phyloP scores from a whole-genome alignment of 2,329 filamentous ascomycete species.

The Talaromyces marneffei region DNA sequence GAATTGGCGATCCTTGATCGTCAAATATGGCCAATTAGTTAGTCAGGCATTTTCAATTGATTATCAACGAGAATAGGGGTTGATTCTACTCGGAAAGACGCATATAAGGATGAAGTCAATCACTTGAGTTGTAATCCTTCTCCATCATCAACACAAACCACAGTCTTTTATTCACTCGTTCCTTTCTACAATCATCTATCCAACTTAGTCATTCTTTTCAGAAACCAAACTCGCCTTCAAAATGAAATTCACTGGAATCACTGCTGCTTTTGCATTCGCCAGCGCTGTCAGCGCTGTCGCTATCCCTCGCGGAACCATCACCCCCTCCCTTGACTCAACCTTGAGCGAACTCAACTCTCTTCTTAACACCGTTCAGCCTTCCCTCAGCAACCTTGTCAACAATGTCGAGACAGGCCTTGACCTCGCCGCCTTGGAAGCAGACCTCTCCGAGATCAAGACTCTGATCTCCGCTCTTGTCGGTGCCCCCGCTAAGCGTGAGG shows the following conservation, averaged over 20 bases:
- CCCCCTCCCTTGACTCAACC: slow-evolving; percentile 18
- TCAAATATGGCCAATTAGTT: neutral
- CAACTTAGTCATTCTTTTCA: slow-evolving; percentile 22
- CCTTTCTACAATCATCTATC: neutral
- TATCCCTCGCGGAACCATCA: slow-evolving; percentile 22
- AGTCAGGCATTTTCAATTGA: neutral
- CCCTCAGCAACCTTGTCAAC: neutral
- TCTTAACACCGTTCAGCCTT: slow-evolving; percentile 9
- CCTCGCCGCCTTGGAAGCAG: slow-evolving; percentile 6
- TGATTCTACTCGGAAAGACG: neutral
- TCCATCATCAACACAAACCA: neutral
- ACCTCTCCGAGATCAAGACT: slow-evolving; percentile 16
- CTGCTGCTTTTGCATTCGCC: slow-evolving; percentile 27
- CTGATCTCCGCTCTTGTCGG: slow-evolving; percentile 11
- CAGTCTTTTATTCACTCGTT: neutral
- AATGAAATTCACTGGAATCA: slow-evolving; percentile 35
- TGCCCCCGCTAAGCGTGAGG: slow-evolving; percentile 12
- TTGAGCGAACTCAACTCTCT: slow-evolving; percentile 15
- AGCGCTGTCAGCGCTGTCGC: slow-evolving; percentile 26
- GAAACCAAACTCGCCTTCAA: slow-evolving; percentile 16
- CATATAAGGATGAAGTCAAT: neutral
- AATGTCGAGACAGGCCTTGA: slow-evolving; percentile 1
- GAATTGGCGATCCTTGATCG: neutral
- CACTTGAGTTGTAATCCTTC: neutral
- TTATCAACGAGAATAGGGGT: neutral